Percentiles rank a stretch among this genome's conserved stretches.
Conservation (phyloP, 202 grass and related monocot genomes). For the Brachypodium distachyon region DNA sequence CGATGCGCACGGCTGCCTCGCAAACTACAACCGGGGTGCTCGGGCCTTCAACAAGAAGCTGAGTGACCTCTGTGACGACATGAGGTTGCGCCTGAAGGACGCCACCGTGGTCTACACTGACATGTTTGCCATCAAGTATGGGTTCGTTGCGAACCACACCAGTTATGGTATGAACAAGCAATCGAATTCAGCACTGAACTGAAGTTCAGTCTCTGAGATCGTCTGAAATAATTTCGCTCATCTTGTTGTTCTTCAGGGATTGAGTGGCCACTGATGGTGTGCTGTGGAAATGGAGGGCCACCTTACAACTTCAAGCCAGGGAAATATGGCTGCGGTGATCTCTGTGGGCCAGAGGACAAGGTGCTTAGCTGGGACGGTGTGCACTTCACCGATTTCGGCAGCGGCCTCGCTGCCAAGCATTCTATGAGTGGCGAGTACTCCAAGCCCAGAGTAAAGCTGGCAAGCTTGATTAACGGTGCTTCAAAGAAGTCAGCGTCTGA, state of each 20-base stretch:
- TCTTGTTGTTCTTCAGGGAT: constrained; percentile 24
- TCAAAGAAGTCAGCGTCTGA: constrained; percentile 29
- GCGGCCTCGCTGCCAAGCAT: constrained; percentile 34
- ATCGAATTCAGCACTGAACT: neutral
- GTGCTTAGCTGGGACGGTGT: constrained; percentile 69
- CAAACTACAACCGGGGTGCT: constrained; percentile 28
- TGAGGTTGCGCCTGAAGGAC: constrained; percentile 28
- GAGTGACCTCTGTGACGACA: constrained; percentile 28
- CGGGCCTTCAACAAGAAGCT: constrained; percentile 44
- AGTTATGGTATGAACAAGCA: constrained; percentile 36
- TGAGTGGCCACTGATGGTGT: constrained; percentile 51
- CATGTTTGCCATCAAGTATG: constrained; percentile 67
- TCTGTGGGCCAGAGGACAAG: constrained; percentile 32
- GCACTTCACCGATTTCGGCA: constrained; percentile 61
- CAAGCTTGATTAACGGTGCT: constrained; percentile 36
- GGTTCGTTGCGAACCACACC: constrained; percentile 52
- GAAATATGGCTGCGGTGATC: constrained; percentile 14
- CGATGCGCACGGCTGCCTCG: constrained; percentile 36
- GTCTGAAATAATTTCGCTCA: neutral
- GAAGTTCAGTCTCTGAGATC: neutral
- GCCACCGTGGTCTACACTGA: constrained; percentile 60
- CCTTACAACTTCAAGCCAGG: constrained; percentile 47
- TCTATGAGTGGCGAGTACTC: constrained; percentile 49
- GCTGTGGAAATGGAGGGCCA: constrained; percentile 55
- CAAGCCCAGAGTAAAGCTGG: constrained; percentile 43